phyloP scores from a whole-genome alignment of 2,329 filamentous ascomycete species.

The Anisogramma anomala region DNA sequence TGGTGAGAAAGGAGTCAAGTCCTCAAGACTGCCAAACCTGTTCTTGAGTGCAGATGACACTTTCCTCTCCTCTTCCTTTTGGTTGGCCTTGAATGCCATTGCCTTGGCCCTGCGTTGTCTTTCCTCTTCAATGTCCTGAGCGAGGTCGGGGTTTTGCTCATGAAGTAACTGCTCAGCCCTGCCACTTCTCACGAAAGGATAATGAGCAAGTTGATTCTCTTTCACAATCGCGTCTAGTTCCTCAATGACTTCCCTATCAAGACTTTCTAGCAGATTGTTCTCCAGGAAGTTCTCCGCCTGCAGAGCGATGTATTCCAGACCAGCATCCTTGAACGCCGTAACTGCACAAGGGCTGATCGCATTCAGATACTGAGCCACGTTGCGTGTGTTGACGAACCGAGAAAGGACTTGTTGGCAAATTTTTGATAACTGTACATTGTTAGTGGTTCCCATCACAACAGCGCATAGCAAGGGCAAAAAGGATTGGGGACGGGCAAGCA shows the following conservation, averaged over 20 bases:
- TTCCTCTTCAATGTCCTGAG: constrained; percentile 56
- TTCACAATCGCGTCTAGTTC: constrained; percentile 74
- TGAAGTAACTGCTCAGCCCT: constrained; percentile 55
- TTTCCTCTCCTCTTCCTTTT: constrained; percentile 54
- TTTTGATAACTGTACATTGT: constrained; percentile 48
- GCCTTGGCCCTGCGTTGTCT: constrained; percentile 60
- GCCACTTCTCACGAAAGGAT: constrained; percentile 67
- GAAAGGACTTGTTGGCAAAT: constrained; percentile 80
- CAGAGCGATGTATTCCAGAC: constrained; percentile 80
- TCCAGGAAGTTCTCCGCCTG: constrained; percentile 89
- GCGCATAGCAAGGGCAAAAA: background rate
- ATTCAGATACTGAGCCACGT: constrained; percentile 76
- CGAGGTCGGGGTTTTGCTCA: constrained; percentile 52
- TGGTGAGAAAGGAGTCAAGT: constrained; percentile 32
- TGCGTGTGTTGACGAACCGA: constrained; percentile 72
- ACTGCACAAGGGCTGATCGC: constrained; percentile 75
- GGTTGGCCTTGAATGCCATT: constrained; percentile 55
- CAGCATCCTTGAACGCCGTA: constrained; percentile 74
- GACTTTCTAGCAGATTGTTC: constrained; percentile 72
- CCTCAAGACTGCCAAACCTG: constrained; percentile 55
- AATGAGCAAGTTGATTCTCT: constrained; percentile 67
- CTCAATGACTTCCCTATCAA: constrained; percentile 70
- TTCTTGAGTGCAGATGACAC: constrained; percentile 48
- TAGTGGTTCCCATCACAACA: background rate
- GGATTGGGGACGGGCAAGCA: background rate